A percentile compares a stretch with the other conserved stretches of the same genome.
phyloP scores from a whole-genome alignment of 2,329 filamentous ascomycete genomes.

The Geosmithia morbida region DNA sequence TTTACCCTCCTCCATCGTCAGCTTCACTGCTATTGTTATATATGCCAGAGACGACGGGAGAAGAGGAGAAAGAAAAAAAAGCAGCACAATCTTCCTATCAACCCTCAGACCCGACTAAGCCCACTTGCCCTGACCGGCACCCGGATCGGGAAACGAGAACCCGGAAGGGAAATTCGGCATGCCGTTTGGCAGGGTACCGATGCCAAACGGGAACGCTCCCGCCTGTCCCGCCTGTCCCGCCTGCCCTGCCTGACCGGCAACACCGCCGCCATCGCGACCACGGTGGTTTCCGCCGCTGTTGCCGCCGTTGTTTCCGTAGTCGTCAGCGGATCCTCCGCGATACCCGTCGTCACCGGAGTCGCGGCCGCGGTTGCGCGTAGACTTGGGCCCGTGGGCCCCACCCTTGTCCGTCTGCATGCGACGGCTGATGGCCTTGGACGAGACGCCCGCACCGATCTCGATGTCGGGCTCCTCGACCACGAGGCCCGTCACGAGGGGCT shows the following conservation, averaged over 20 bases:
- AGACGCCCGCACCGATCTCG: slow-evolving; percentile 93
- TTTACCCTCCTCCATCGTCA: too few relatives aligned
- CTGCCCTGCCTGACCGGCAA: not conserved
- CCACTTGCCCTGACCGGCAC: not conserved
- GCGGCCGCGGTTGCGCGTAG: slow-evolving; percentile 26
- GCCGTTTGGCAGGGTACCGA: slow-evolving; percentile 23
- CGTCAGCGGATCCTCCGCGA: slow-evolving; percentile 9
- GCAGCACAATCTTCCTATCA: too few relatives aligned
- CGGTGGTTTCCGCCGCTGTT: slow-evolving; percentile 7
- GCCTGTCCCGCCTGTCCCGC: too few relatives aligned
- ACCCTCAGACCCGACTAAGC: not conserved
- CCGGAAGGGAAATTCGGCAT: slow-evolving; percentile 26
- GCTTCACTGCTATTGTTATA: too few relatives aligned
- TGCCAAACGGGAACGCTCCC: slow-evolving; percentile 22
- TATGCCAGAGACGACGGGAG: too few relatives aligned
- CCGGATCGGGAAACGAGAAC: slow-evolving; percentile 22
- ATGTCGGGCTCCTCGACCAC: slow-evolving; percentile 96
- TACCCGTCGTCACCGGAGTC: slow-evolving; percentile 20
- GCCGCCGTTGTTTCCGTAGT: slow-evolving; percentile 4
- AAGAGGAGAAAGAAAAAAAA: too few relatives aligned
- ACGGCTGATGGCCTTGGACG: slow-evolving; percentile 70
- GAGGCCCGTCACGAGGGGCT: slow-evolving; percentile 65
- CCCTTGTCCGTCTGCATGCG: slow-evolving; percentile 57
- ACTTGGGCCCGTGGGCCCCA: slow-evolving; percentile 50
- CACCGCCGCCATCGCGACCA: slow-evolving; percentile 2